Base-by-base conservation (phyloP, 306 rosid genomes). In the Carpinus viminea region DNA sequence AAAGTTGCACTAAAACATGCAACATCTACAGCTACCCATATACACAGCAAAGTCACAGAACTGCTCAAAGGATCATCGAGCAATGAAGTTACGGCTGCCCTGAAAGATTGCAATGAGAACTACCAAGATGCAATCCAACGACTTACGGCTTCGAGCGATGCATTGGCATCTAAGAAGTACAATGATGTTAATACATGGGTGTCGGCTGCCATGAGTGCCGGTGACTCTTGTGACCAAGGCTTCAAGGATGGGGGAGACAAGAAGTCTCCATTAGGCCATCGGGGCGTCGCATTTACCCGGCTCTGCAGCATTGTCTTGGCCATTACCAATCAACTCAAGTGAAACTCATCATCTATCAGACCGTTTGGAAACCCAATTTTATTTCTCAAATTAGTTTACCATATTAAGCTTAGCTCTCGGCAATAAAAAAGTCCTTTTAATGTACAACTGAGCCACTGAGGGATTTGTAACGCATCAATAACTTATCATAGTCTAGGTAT, bases 291-390 rank as follows among this genome's bases (percentile, higher is more conserved):
- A 4, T 74, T 80, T 7, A n/a, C 2, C 5, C 51, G 46, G 47
- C 78, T 74, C 1, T 26, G 74, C 69, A 80, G 69, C 78, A 74
- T 15, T 74, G 78, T 53, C 31, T 74, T 80, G 68, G 75, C 61
- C 74, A 26, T 80, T 5, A 24, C 70, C 16, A 80, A 74, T 54
- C 21, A 50, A 15, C 57, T 72, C 45, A 41, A 41, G 7, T 41
- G 45, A 41, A 41, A 31, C 34, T 31, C 34, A 31, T 31, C 34
- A 2, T 31, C 34, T 31, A 31, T 31, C 34, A 31, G 13, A 38
- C 43, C 4, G 4, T 38, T 38, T 38, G 43, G 43, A 38, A 38
- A 38, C 43, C 6, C 43, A 38, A 3, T 38, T 38, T 38, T 10
- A 2, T 16, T 52, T 52, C n/a, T 5, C 20, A 52, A 4, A 1